phyloP scores from a whole-genome alignment of 805 yeast species.

The Debaryomyces maramus region DNA sequence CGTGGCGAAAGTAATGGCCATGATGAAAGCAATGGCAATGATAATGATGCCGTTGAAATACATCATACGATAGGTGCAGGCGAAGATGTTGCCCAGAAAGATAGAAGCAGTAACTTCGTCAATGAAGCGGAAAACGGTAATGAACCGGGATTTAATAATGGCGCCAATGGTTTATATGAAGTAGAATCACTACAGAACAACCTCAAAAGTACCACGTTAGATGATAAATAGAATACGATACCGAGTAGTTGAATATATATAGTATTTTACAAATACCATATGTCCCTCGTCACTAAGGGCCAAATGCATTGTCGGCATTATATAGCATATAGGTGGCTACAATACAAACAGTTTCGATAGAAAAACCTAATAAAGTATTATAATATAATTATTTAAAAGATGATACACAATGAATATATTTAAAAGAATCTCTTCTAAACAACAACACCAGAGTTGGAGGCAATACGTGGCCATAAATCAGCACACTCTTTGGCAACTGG shows the following conservation, averaged over 20 bases:
- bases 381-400: conserved; percentile 2
- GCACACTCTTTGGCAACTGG: conserved; percentile 99
- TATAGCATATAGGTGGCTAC: too few relatives aligned
- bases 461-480: conserved; percentile 99
- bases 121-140: neutral
- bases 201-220: neutral
- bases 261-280: too few relatives aligned
- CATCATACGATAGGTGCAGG: too few relatives aligned
- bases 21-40: too few relatives aligned
- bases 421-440: conserved; percentile 56
- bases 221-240: too few relatives aligned
- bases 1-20: too few relatives aligned
- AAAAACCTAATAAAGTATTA: conserved; percentile 1
- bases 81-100: neutral
- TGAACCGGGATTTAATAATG: neutral
- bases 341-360: too few relatives aligned
- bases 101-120: neutral
- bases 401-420: conserved; percentile 2
- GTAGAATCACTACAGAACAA: conserved; percentile 10
- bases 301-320: too few relatives aligned
- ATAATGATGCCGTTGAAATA: too few relatives aligned
- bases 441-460: conserved; percentile 99
- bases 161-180: conserved; percentile 3
- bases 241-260: too few relatives aligned
- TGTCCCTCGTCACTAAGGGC: too few relatives aligned